phyloP scores from a whole-genome alignment of 176 grass and related monocot species.

The Lolium perenne region DNA sequence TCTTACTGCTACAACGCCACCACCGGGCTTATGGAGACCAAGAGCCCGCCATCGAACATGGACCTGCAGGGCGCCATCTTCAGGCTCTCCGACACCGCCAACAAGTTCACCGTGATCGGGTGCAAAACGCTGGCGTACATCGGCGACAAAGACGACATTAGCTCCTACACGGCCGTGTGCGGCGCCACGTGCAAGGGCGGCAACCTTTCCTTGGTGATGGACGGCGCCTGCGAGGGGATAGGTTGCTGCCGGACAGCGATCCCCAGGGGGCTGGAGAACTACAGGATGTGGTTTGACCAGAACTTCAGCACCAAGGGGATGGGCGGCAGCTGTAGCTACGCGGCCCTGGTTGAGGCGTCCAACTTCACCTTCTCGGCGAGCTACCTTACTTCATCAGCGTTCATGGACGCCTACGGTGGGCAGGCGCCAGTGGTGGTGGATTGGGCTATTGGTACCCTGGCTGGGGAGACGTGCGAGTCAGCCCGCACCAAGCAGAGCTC shows the following conservation, averaged over 20 bases:
- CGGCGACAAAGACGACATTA: not conserved
- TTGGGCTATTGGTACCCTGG: not conserved
- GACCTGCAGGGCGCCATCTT: not conserved
- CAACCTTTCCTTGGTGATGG: no score
- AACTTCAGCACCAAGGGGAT: not conserved
- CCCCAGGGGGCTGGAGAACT: not conserved
- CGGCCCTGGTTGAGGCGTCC: not conserved
- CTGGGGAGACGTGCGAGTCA: not conserved
- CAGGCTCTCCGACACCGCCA: not conserved
- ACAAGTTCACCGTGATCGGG: not conserved
- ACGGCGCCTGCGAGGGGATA: not conserved
- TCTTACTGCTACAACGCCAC: not conserved
- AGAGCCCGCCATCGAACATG: not conserved
- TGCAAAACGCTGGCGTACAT: not conserved
- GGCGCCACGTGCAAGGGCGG: no score
- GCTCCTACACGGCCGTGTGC: no score
- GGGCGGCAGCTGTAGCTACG: slow-evolving; percentile 36
- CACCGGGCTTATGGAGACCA: not conserved
- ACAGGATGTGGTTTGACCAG: not conserved
- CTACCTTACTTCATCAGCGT: not conserved
- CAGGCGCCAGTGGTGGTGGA: slow-evolving; percentile 18
- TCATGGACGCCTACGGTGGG: not conserved
- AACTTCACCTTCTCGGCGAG: not conserved
- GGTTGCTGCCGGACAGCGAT: slow-evolving; percentile 12
- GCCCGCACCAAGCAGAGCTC: not conserved